A percentile compares a stretch with the other conserved stretches of the same genome.
Conservation (phyloP, 2,329 filamentous ascomycete species). For the Cryoendolithus antarcticus region DNA sequence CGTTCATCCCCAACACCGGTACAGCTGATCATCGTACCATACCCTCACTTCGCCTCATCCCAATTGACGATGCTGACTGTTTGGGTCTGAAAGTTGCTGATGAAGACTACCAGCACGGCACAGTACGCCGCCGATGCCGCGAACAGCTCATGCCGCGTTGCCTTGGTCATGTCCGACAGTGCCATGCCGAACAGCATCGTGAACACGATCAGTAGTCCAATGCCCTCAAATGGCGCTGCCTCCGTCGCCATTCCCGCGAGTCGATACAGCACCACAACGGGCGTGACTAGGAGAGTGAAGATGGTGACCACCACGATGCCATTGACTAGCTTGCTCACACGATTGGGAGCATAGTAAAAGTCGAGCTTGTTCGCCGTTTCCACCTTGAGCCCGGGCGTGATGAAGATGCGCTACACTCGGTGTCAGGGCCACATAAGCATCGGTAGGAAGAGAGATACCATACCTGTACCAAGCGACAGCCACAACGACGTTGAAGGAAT, state of each 20-base stretch:
- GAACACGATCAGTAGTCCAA: constrained; percentile 31
- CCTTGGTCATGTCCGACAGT: constrained; percentile 13
- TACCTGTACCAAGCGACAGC: no score
- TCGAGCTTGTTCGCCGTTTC: constrained; percentile 25
- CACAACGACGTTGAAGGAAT: constrained; percentile 13
- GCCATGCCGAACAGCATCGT: constrained; percentile 21
- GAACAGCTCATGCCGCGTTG: constrained; percentile 15
- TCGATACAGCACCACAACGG: constrained; percentile 29
- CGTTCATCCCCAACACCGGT: no score
- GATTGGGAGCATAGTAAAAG: constrained; percentile 24
- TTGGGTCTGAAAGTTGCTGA: constrained; percentile 12
- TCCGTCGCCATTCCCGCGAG: constrained; percentile 19
- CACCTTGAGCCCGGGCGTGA: constrained; percentile 25
- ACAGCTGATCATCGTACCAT: no score
- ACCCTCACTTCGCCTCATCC: no score
- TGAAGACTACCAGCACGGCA: constrained; percentile 17
- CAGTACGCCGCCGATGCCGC: constrained; percentile 15
- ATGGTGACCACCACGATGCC: constrained; percentile 32
- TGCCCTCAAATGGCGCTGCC: constrained; percentile 26
- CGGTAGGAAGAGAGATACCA: no score
- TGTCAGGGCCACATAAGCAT: no score
- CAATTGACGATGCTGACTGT: not conserved
- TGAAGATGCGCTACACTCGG: constrained; percentile 22
- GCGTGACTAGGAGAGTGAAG: constrained; percentile 29
- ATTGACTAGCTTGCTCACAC: constrained; percentile 29